A percentile compares a stretch with the other conserved stretches of the same genome.
Evolutionary conservation across 192 early-diverging fungal species (phyloP).

Genomic region (Geranomyces variabilis): DNA sequence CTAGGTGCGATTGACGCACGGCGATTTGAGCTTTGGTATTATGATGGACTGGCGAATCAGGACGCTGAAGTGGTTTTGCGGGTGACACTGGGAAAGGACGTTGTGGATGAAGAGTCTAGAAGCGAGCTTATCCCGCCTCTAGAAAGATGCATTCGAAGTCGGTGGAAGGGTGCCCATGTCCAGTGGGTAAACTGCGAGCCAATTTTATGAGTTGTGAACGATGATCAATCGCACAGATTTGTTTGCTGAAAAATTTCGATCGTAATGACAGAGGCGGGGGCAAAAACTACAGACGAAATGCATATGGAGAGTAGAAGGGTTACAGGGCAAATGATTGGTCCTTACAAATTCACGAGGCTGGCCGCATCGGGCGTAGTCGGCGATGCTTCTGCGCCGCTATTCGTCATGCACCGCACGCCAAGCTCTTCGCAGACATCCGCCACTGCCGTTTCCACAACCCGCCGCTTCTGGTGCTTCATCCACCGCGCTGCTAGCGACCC

Average conservation of each 20-base stretch:
- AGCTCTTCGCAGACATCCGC: constrained; percentile 55
- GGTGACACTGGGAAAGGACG: constrained; percentile 9
- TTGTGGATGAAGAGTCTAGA: constrained; percentile 5
- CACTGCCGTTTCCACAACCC: constrained; percentile 47
- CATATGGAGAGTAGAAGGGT: too few species aligned
- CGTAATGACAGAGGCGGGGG: too few species aligned
- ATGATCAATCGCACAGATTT: too few species aligned
- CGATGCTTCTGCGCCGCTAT: too few species aligned
- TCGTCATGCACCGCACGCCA: constrained; percentile 18
- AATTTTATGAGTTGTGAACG: constrained; percentile 44
- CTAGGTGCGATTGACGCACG: background rate
- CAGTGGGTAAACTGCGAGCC: constrained; percentile 50
- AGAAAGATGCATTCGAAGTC: constrained; percentile 42
- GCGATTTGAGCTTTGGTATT: constrained; percentile 52
- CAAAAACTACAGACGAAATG: too few species aligned
- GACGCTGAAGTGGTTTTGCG: constrained; percentile 49
- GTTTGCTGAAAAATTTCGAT: too few species aligned
- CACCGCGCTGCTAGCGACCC: constrained; percentile 34
- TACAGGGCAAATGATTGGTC: too few species aligned
- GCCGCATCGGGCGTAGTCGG: too few species aligned
- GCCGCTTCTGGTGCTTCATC: constrained; percentile 36
- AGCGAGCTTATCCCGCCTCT: constrained; percentile 40
- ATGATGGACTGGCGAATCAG: constrained; percentile 59
- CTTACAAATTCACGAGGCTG: too few species aligned
- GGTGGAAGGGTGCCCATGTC: constrained; percentile 41